These are phyloP conservation scores for Phytophthora cajani DNA, from an alignment of 352 stramenopile species.

Conservation along the genomic window DNA sequence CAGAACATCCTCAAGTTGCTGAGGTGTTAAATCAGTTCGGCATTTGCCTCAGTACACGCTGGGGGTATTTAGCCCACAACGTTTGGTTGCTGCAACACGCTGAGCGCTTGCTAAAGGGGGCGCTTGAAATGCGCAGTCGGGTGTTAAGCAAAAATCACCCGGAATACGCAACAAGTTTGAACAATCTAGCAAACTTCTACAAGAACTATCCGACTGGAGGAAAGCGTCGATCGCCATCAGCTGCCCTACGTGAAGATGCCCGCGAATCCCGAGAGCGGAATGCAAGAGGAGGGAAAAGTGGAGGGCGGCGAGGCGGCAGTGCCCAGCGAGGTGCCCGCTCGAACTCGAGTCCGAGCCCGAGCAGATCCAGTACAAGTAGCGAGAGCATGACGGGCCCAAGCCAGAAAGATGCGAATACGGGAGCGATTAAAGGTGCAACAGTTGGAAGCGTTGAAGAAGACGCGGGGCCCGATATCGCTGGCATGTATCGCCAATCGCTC, in stretches of 20 bases:
- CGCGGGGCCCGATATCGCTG: conserved; percentile 59
- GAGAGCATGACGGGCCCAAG: conserved; percentile 29
- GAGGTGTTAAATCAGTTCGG: conserved; percentile 85
- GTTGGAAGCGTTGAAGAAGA: conserved; percentile 20
- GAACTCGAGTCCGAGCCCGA: conserved; percentile 34
- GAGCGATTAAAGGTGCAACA: neutral
- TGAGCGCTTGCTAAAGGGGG: conserved; percentile 72
- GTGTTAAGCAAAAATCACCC: conserved; percentile 78
- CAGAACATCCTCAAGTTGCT: conserved; percentile 77
- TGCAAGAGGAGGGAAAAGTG: conserved; percentile 23
- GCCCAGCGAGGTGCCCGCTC: conserved; percentile 16
- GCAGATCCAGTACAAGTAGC: conserved; percentile 42
- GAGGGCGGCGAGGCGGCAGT: conserved; percentile 13
- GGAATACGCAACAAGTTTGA: conserved; percentile 84
- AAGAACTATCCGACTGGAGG: conserved; percentile 62
- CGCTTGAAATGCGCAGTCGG: conserved; percentile 70
- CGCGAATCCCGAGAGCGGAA: conserved; percentile 26
- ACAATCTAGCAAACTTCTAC: conserved; percentile 89
- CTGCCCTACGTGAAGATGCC: conserved; percentile 28
- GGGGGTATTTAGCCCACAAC: conserved; percentile 77
- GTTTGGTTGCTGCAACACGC: conserved; percentile 80
- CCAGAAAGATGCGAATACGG: conserved; percentile 13
- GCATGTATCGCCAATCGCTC: conserved; percentile 79
- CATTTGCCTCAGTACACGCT: conserved; percentile 78
- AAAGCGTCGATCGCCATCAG: conserved; percentile 38